These are phyloP conservation scores for Anthracocystis panici-leucophaei DNA, from an alignment of 1,284 basidiomycete genomes.

Conservation along the genomic window DNA sequence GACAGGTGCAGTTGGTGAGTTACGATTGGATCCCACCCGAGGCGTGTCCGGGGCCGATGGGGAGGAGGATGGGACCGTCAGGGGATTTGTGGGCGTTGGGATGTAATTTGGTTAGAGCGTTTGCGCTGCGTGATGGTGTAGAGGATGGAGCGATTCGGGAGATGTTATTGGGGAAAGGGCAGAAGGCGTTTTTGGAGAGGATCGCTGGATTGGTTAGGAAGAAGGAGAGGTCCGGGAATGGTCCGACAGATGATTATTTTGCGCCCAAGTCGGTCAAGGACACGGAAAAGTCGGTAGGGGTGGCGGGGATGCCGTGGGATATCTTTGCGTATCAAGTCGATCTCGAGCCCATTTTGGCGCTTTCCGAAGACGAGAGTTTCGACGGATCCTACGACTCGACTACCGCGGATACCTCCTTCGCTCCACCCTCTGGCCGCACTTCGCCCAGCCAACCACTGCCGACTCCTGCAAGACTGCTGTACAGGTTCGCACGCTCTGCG, in stretches of 20 bases:
- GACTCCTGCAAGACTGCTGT: constrained; percentile 54
- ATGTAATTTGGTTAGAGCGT: constrained; percentile 64
- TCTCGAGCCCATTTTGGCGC: constrained; percentile 28
- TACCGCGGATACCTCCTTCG: constrained; percentile 29
- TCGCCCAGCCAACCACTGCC: constrained; percentile 16
- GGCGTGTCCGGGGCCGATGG: constrained; percentile 55
- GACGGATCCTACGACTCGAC: background rate
- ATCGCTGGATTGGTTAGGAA: constrained; percentile 25
- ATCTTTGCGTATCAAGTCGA: constrained; percentile 36
- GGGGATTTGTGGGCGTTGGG: constrained; percentile 67
- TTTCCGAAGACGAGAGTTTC: constrained; percentile 11
- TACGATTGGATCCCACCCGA: constrained; percentile 68
- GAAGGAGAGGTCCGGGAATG: constrained; percentile 10
- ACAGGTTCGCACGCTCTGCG: constrained; percentile 55
- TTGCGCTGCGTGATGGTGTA: constrained; percentile 65
- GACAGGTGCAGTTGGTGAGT: constrained; percentile 60
- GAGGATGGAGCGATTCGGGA: constrained; percentile 60
- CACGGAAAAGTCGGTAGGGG: background rate
- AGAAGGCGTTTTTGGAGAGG: constrained; percentile 54
- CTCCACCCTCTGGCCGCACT: constrained; percentile 28
- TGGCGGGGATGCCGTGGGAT: constrained; percentile 27
- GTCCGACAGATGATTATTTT: constrained; percentile 25
- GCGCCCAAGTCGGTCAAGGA: constrained; percentile 8
- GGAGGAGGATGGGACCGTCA: constrained; percentile 61
- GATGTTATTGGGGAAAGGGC: constrained; percentile 56